phyloP scores from a whole-genome alignment of 164 flowering plant genomes.

The Amborella trichopoda region DNA sequence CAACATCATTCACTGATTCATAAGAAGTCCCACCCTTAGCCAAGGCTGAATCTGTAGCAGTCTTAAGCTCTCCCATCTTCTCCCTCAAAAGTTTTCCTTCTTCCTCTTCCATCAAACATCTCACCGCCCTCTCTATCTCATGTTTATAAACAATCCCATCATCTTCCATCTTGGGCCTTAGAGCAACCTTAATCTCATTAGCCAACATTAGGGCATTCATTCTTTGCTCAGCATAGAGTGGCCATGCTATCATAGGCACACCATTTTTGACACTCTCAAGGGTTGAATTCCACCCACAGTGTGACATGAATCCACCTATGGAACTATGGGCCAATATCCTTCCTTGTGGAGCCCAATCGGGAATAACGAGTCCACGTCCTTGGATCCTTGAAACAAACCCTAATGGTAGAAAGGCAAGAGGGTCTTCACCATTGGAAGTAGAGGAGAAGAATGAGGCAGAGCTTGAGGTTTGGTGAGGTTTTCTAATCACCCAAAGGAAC shows the following conservation, averaged over 20 bases:
- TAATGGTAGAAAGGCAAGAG: constrained; percentile 14
- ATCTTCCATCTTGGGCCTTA: constrained; percentile 9
- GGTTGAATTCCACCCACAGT: constrained; percentile 40
- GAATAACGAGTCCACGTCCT: constrained; percentile 20
- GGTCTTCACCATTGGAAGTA: constrained; percentile 11
- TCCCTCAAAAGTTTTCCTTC: constrained; percentile 9
- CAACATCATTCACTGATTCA: too few species aligned
- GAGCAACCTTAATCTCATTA: constrained; percentile 19
- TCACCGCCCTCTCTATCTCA: constrained; percentile 17
- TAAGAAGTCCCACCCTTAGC: constrained; percentile 15
- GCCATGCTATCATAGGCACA: constrained; percentile 36
- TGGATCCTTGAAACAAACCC: constrained; percentile 26
- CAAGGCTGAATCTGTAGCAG: constrained; percentile 4
- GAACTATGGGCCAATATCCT: constrained; percentile 21
- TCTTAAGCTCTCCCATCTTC: constrained; percentile 12
- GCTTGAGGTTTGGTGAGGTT: constrained; percentile 15
- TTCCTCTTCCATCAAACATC: constrained; percentile 19
- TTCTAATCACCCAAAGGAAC: constrained; percentile 29
- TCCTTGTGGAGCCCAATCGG: constrained; percentile 35
- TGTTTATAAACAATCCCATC: constrained; percentile 14
- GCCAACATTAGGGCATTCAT: constrained; percentile 26
- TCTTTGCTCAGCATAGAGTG: constrained; percentile 33
- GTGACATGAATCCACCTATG: constrained; percentile 30
- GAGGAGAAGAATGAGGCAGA: constrained; percentile 13
- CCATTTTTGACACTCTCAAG: constrained; percentile 27